Evolutionary conservation across 176 grass and related monocot genomes (phyloP).

Genomic region (Paspalum vaginatum): DNA sequence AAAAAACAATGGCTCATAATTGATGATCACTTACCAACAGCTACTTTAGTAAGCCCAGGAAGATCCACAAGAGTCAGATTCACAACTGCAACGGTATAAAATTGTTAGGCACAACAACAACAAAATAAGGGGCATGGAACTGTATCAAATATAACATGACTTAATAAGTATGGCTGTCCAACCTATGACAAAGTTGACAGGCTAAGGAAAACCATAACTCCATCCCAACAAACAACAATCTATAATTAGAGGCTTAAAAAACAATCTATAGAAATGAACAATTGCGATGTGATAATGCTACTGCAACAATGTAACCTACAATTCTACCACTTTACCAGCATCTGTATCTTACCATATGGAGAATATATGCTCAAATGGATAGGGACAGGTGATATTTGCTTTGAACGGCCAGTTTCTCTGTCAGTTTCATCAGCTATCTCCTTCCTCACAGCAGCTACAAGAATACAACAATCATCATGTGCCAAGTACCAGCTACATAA

Average conservation of each 20-base stretch:
- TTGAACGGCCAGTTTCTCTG: slow-evolving; percentile 84
- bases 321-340: not conserved
- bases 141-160: slow-evolving; percentile 4
- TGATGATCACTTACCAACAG: slow-evolving; percentile 70
- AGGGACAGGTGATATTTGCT: slow-evolving; percentile 86
- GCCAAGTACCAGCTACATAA: not conserved
- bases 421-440: slow-evolving; percentile 97
- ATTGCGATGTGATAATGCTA: not conserved
- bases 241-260: too few relatives aligned
- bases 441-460: slow-evolving; percentile 84
- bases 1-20: slow-evolving; percentile 15
- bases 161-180: not conserved
- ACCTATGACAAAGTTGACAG: not conserved
- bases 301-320: not conserved
- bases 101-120: slow-evolving; percentile 38
- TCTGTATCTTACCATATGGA: slow-evolving; percentile 61
- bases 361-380: slow-evolving; percentile 93
- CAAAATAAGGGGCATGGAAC: not conserved
- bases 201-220: slow-evolving; percentile 11
- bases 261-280: slow-evolving; percentile 13
- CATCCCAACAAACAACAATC: slow-evolving; percentile 25
- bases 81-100: slow-evolving; percentile 76
- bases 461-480: slow-evolving; percentile 13
- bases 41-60: slow-evolving; percentile 99
- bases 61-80: slow-evolving; percentile 99